Percentiles rank a stretch among this genome's conserved stretches.
Conservation (phyloP, 2,329 filamentous ascomycete species). For the Sclerotinia subarctica region DNA sequence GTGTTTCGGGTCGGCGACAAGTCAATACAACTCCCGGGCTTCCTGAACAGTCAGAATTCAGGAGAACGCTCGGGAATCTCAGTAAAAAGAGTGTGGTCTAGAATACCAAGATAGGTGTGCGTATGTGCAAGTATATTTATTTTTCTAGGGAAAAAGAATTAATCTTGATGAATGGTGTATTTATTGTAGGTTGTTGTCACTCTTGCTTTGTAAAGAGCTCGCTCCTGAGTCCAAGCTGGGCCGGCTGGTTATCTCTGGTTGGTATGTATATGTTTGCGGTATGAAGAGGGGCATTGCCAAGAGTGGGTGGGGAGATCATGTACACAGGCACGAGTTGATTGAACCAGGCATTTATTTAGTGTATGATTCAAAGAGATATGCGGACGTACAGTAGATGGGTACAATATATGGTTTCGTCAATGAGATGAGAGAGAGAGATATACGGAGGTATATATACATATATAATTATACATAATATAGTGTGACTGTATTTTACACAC, state of each 20-base stretch:
- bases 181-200: constrained; percentile 17
- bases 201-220: constrained; percentile 10
- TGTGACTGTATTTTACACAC: neutral
- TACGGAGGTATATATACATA: too few species aligned
- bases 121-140: neutral
- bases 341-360: neutral
- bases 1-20: constrained; percentile 13
- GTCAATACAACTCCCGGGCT: constrained; percentile 26
- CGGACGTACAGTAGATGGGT: neutral
- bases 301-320: constrained; percentile 15
- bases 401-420: neutral
- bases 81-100: constrained; percentile 7
- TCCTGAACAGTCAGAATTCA: constrained; percentile 32
- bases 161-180: constrained; percentile 9
- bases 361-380: neutral
- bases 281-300: constrained; percentile 16
- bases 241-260: constrained; percentile 1
- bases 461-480: too few species aligned
- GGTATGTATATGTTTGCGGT: constrained; percentile 16
- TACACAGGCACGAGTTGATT: neutral
- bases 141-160: neutral
- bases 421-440: neutral
- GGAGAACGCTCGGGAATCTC: constrained; percentile 29
- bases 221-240: constrained; percentile 19
- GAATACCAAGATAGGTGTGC: neutral